Evolutionary conservation across 176 grass and related monocot species (phyloP), one percentile per base, ranked within the genome.

Genomic region (Puya raimondii): DNA sequence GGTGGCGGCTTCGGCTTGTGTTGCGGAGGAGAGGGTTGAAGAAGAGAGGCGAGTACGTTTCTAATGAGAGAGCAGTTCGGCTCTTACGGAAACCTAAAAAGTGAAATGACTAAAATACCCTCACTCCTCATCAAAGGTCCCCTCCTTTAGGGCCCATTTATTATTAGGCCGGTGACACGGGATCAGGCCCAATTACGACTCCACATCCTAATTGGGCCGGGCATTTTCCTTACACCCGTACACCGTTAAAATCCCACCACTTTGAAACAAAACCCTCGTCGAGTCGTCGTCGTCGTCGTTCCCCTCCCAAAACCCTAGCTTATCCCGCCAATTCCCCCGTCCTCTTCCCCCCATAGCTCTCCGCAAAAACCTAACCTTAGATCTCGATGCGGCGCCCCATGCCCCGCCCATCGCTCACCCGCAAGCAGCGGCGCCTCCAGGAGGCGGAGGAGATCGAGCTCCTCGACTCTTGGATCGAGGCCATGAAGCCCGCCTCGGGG

Each of bases 391-490:
- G 81, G 63, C 85, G 73, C 48, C 69, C 81, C 4, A 77, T 83
- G 25, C 68, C 59, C 54, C 70, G 49, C 1, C 66, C 20, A 47
- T 42, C 17, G 12, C 18, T 49, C 0, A 48, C 50, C n/a, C 68
- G 68, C 47, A 92, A 87, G 93, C 79, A 85, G 65, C 51, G 16
- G 49, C 86, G 79, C 25, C 21, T 82, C 25, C 53, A 66, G 14
- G 91, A 94, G 86, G 65, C n/a, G 22, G 76, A 81, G 57, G 93
- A 97, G 70, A 88, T 97, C 61, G 15, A 65, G 66, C 59, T 81
- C n/a, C 86, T 97, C 69, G 70, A 92, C 42, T 71, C 80, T 48
- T 92, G 89, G 93, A 92, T 97, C 77, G 81, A 87, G 26, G 88
- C 84, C 71, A 74, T 80, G 73, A 89, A 92, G 64, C 93, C 93